Conservation (phyloP, 768 basidiomycete species). For the Rhodosporidiobolus sp. region DNA sequence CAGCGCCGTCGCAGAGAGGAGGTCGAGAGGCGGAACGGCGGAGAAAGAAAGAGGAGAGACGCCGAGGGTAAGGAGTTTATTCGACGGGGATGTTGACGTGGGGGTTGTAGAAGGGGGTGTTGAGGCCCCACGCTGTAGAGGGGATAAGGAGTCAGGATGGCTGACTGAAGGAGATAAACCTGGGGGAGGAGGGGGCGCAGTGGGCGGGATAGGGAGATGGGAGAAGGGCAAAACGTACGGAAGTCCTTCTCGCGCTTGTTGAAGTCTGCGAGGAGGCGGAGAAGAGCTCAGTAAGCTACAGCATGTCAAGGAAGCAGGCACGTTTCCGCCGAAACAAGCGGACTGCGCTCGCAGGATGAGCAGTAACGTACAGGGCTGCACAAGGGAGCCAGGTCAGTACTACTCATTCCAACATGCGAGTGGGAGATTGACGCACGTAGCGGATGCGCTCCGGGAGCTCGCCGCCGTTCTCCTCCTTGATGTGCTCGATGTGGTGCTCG, state of each 20-base stretch:
- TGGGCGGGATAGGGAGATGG: background rate
- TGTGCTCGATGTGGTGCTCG: constrained; percentile 41
- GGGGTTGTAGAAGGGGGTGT: constrained; percentile 5
- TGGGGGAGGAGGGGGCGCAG: constrained; percentile 2
- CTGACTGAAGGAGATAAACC: background rate
- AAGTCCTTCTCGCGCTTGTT: constrained; percentile 37
- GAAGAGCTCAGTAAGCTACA: background rate
- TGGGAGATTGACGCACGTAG: constrained; percentile 23
- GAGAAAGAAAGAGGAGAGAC: too few relatives aligned
- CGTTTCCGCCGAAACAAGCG: background rate
- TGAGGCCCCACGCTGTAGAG: background rate
- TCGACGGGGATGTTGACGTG: constrained; percentile 28
- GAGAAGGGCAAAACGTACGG: background rate
- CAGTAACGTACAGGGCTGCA: constrained; percentile 2
- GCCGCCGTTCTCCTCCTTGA: constrained; percentile 43
- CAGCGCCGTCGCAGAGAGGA: too few relatives aligned
- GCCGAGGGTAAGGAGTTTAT: too few relatives aligned
- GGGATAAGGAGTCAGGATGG: background rate
- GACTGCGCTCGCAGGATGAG: too few relatives aligned
- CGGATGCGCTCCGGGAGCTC: constrained; percentile 40
- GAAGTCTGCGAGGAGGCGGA: constrained; percentile 17
- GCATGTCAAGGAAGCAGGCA: background rate
- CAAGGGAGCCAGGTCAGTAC: background rate
- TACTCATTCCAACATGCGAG: background rate
- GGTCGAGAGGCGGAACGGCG: too few relatives aligned